phyloP scores from a whole-genome alignment of 2,329 filamentous ascomycete genomes.

The Periconia macrospinosa region DNA sequence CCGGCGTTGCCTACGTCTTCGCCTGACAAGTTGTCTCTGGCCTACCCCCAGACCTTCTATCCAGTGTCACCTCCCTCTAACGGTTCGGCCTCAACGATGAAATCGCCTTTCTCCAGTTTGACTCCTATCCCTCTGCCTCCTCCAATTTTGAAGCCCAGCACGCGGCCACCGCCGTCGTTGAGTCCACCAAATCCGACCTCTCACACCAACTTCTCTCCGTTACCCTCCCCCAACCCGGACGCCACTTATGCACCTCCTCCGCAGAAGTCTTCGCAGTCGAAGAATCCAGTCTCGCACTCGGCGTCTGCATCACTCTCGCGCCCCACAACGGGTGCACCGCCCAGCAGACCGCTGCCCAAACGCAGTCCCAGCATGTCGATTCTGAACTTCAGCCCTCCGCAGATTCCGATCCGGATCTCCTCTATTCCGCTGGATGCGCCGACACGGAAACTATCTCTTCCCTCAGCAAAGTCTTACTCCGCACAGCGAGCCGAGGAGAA shows the following conservation, averaged over 20 bases:
- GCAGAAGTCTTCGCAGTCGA: conserved; percentile 17
- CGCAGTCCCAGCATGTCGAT: conserved; percentile 19
- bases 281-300: conserved; percentile 21
- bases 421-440: conserved; percentile 35
- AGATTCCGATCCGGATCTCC: conserved; percentile 38
- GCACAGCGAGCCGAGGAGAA: conserved; percentile 22
- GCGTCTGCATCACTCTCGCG: conserved; percentile 15
- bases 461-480: conserved; percentile 17
- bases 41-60: conserved; percentile 22
- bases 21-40: conserved; percentile 22
- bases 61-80: conserved; percentile 29
- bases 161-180: conserved; percentile 32
- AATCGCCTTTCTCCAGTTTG: conserved; percentile 25
- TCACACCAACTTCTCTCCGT: conserved; percentile 29
- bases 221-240: conserved; percentile 5
- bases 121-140: conserved; percentile 38
- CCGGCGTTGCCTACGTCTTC: conserved; percentile 27
- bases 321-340: conserved; percentile 8
- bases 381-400: conserved; percentile 22
- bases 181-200: conserved; percentile 36
- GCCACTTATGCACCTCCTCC: conserved; percentile 5
- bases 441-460: conserved; percentile 36
- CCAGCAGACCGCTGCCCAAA: conserved; percentile 15
- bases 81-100: conserved; percentile 10
- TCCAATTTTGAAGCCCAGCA: conserved; percentile 36